A percentile compares a stretch with the other conserved stretches of the same genome.
These are phyloP conservation scores for Sporothrix inflata DNA, from an alignment of 2,329 filamentous ascomycete species.

Conservation along the genomic window DNA sequence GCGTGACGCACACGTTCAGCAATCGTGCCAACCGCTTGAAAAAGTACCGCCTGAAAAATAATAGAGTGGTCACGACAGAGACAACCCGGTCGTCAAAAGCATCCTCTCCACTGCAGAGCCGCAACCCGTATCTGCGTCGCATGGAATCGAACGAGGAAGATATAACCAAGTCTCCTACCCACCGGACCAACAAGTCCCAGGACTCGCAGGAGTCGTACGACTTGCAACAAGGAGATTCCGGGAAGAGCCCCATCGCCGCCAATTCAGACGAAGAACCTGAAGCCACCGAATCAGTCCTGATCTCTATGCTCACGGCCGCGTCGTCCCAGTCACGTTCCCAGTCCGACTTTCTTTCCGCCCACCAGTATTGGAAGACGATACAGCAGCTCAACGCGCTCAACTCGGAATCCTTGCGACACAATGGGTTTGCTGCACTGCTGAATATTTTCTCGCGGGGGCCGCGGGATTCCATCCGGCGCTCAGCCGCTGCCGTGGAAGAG, in stretches of 20 bases:
- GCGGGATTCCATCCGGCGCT: constrained; percentile 69
- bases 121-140: constrained; percentile 50
- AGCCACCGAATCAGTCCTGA: constrained; percentile 52
- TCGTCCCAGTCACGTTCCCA: constrained; percentile 76
- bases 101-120: constrained; percentile 47
- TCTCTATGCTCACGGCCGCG: constrained; percentile 76
- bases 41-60: constrained; percentile 65
- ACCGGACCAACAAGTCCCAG: background rate
- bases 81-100: constrained; percentile 40
- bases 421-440: constrained; percentile 72
- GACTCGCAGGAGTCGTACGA: background rate
- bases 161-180: background rate
- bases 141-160: background rate
- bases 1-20: constrained; percentile 65
- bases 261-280: constrained; percentile 43
- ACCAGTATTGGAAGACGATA: constrained; percentile 82
- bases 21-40: constrained; percentile 68
- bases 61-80: constrained; percentile 57
- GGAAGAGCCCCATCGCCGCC: background rate
- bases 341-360: constrained; percentile 81
- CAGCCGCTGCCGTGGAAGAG: constrained; percentile 73
- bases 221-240: background rate
- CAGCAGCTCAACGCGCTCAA: constrained; percentile 69
- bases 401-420: constrained; percentile 63
- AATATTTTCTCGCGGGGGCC: constrained; percentile 75